Percentiles rank a stretch among this genome's conserved stretches.
These are phyloP conservation scores for Teratosphaeria epicoccoides DNA, from an alignment of 2,329 filamentous ascomycete genomes.

Conservation along the genomic window DNA sequence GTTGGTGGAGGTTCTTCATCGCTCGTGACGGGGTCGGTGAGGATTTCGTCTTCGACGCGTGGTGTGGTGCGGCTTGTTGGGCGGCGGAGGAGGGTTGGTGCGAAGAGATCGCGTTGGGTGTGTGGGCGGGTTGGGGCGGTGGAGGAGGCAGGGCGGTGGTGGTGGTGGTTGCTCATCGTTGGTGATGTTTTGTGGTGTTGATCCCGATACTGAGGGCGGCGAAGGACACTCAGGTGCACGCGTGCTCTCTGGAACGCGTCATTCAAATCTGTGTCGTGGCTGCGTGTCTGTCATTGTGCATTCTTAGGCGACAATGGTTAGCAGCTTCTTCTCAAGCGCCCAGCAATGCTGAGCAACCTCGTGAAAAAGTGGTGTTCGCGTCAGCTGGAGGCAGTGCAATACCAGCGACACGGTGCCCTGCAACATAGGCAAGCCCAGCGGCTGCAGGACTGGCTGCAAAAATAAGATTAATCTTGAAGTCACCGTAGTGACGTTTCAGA, in stretches of 20 bases:
- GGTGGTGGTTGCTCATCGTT: neutral
- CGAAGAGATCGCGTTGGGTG: conserved; percentile 17
- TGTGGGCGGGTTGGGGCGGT: conserved; percentile 17
- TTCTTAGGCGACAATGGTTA: too few relatives aligned
- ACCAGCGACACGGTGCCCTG: conserved; percentile 60
- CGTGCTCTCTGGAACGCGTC: too few relatives aligned
- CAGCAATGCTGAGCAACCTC: conserved; percentile 10
- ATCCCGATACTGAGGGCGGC: too few relatives aligned
- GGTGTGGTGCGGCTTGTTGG: conserved; percentile 16
- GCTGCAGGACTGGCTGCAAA: conserved; percentile 46
- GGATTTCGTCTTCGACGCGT: conserved; percentile 17
- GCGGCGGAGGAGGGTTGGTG: conserved; percentile 15
- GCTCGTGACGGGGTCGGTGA: conserved; percentile 17
- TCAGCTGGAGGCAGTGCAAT: conserved; percentile 65
- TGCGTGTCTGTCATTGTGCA: too few relatives aligned
- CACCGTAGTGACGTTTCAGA: conserved; percentile 70
- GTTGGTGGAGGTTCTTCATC: conserved; percentile 10
- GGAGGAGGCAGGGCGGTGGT: conserved; percentile 13
- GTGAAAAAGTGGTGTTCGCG: conserved; percentile 43
- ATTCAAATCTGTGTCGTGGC: too few relatives aligned
- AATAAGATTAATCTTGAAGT: conserved; percentile 76
- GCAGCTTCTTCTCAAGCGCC: conserved; percentile 17
- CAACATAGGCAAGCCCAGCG: conserved; percentile 65
- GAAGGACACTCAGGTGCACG: too few relatives aligned
- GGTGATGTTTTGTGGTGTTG: neutral